Evolutionary conservation across 306 rosid species (phyloP), one percentile per base, ranked within the genome.

Genomic region (Fagus crenata): DNA sequence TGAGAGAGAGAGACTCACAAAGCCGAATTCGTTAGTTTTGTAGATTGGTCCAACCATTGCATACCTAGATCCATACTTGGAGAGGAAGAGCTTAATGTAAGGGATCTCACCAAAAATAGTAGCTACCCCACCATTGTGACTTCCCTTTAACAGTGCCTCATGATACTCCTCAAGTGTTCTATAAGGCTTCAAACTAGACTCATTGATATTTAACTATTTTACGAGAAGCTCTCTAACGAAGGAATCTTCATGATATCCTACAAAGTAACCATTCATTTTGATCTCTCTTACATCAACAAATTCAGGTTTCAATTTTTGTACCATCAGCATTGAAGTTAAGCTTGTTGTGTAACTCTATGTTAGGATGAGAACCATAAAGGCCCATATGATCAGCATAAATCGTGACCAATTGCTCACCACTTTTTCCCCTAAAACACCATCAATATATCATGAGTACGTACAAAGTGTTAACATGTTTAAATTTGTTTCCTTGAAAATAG

Each of bases 331-430:
- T 17, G 90, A 86, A 7, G 90, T 69, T 63, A 86, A 81, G 43
- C 83, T 84, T n/a, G 87, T 87, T 0, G 87, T 79, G 74, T 86
- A 84, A 84, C 87, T 84, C 53, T 86, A 83, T 6, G 85, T 81
- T 5, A 86, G n/a, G 41, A 86, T 82, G 60, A 86, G 71, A 5
- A 77, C 86, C 75, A 84, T 76, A 63, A 86, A 76, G 36, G 84
- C 4, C 89, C 87, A 86, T 28, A 78, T 74, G 53, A 79, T 80
- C 33, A 83, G 28, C 75, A 86, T 84, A 56, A 86, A 83, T 36
- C 86, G 60, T 12, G 90, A 69, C 76, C 77, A 74, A 6, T 51
- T 81, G 32, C 67, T 80, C 35, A 61, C 61, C 42, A 86, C 72
- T 11, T 22, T 71, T 68, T 83, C 85, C 61, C 74, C 87, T 81